Evolutionary conservation across 2,329 filamentous ascomycete species (phyloP), one percentile per base, ranked within the genome.

Genomic region (Hypocreales sp.): DNA sequence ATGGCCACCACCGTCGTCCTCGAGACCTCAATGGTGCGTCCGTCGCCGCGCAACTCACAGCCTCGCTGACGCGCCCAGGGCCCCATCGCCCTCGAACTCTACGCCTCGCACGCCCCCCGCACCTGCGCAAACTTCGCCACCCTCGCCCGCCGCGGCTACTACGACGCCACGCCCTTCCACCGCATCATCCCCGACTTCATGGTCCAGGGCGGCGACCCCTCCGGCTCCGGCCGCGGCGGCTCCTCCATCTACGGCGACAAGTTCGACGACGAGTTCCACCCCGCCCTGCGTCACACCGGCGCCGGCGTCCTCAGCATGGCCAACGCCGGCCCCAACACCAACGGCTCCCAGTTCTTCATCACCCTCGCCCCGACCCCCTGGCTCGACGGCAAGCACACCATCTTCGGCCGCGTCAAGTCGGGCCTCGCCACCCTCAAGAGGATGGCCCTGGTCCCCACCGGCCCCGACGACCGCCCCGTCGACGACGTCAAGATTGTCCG

Each of bases 251-350:
- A 83, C 55, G 90, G 87, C 44, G 80, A 84, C 27, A 87, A 82
- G 48, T 95, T 95, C 51, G 82, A 78, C 34, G 90, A 98, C 57
- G 90, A 98, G 63, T 87, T 95, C 41, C 60, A 67, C 25, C 56
- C 72, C 3, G 59, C 61, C 5, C 60, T 98, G 29, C 90, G 87
- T 48, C 90, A 98, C 58, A 92, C 84, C 0, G 87, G 87, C 20
- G 86, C 87, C 4, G 87, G 87, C 1, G 65, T 95, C n/a, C 59
- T 98, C 41, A 84, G 76, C 56, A 98, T 98, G 90, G 90, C 90
- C 33, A 98, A 98, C 55, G 74, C 76, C 11, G 90, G 90, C 0
- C 81, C 82, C 7, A 73, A 95, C 51, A 92, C 87, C 20, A 95
- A 95, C 51, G 87, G 87, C 14, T 82, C 73, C 32, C 90, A 95